Evolutionary conservation across 169 alveolate species (phyloP).

Genomic region (Cyclospora cayetanensis): DNA sequence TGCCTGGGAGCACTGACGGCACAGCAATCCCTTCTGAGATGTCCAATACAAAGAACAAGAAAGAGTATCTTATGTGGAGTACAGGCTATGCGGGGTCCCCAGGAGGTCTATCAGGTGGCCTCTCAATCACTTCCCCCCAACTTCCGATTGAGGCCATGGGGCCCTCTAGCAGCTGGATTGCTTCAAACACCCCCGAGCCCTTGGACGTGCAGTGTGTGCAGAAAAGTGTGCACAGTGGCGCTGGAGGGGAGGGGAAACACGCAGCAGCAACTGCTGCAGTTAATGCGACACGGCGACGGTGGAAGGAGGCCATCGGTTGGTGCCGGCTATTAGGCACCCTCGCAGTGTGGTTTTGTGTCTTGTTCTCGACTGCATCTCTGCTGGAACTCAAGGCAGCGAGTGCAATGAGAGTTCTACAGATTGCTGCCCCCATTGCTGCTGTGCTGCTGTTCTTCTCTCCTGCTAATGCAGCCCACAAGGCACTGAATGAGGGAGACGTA

Average conservation of each 20-base stretch:
- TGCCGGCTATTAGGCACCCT: neutral
- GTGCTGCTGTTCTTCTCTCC: neutral
- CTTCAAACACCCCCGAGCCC: neutral
- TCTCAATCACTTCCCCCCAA: neutral
- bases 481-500: neutral
- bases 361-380: neutral
- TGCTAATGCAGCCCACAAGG: neutral
- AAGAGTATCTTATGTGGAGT: too few species aligned
- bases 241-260: neutral
- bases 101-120: neutral
- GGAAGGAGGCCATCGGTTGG: neutral
- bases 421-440: neutral
- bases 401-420: neutral
- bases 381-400: neutral
- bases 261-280: neutral
- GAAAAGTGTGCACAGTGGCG: neutral
- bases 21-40: too few species aligned
- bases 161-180: slow-evolving; percentile 9
- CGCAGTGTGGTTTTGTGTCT: neutral
- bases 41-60: too few species aligned
- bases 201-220: neutral
- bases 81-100: neutral
- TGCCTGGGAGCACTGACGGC: neutral
- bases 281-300: neutral
- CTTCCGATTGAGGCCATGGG: neutral